Evolutionary conservation across 2,329 filamentous ascomycete species (phyloP).

Genomic region (Fusarium sp.): DNA sequence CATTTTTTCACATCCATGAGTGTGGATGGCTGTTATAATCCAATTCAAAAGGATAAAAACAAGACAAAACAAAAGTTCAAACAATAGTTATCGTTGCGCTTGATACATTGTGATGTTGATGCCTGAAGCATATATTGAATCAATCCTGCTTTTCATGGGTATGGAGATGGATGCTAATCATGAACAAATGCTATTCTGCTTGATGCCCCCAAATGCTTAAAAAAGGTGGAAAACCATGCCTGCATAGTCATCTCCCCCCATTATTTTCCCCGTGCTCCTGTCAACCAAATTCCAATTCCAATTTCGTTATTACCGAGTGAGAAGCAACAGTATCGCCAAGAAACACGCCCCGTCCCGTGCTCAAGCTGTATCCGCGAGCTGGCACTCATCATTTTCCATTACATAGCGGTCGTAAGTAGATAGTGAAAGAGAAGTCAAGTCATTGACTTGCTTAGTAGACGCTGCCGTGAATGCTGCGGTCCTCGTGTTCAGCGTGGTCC

Average conservation of each 20-base stretch:
- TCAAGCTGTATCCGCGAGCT: conserved; percentile 8
- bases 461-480: conserved; percentile 42
- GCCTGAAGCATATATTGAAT: not conserved
- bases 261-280: conserved; percentile 6
- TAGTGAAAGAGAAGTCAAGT: not conserved
- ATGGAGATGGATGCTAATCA: conserved; percentile 3
- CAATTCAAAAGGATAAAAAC: conserved; percentile 7
- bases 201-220: not conserved
- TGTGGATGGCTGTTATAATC: conserved; percentile 5
- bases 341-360: conserved; percentile 16
- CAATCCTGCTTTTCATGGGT: conserved; percentile 8
- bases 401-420: conserved; percentile 18
- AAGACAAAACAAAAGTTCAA: conserved; percentile 1
- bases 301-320: conserved; percentile 21
- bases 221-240: conserved; percentile 33
- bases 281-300: conserved; percentile 15
- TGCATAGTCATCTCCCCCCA: conserved; percentile 34
- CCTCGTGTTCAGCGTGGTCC: conserved; percentile 39
- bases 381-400: conserved; percentile 26
- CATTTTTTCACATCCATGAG: conserved; percentile 9
- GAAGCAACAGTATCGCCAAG: conserved; percentile 35
- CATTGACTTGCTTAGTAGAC: conserved; percentile 31
- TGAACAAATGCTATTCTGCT: conserved; percentile 5
- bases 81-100: not conserved
- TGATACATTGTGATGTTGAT: not conserved